Evolutionary conservation across 139 green algal species (phyloP).

Genomic region (Asterochloris sp.): DNA sequence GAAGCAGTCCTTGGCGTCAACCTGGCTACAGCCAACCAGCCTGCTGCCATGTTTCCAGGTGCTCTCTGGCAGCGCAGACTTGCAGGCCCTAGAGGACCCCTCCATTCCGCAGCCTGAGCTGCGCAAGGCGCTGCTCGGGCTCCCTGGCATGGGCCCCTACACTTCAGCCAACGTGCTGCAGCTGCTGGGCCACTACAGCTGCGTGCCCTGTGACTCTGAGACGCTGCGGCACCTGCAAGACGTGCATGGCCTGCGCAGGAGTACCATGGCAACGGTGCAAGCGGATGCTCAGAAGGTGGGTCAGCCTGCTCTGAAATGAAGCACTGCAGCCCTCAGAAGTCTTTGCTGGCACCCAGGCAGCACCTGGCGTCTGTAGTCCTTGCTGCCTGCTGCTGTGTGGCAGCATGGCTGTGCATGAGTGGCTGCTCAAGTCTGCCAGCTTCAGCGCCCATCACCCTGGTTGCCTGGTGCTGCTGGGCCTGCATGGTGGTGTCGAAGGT

Average conservation of each 20-base stretch:
- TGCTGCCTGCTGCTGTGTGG: neutral
- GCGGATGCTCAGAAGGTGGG: slow-evolving; percentile 15
- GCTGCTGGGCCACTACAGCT: slow-evolving; percentile 22
- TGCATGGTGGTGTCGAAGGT: neutral
- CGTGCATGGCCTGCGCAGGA: neutral
- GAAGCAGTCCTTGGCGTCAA: too few relatives aligned
- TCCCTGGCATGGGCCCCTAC: slow-evolving; percentile 17
- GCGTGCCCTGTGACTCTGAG: slow-evolving; percentile 18
- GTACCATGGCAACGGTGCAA: slow-evolving; percentile 6
- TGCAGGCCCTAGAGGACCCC: too few relatives aligned
- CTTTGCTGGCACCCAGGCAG: neutral
- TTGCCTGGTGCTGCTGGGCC: neutral
- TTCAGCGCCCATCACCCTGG: neutral
- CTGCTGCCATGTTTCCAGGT: too few relatives aligned
- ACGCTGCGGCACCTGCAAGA: slow-evolving; percentile 19
- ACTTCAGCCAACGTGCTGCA: slow-evolving; percentile 23
- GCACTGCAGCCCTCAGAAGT: neutral
- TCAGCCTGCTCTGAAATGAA: neutral
- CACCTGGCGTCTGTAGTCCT: neutral
- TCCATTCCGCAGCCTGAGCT: neutral
- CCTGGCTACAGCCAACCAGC: too few relatives aligned
- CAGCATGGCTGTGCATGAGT: neutral
- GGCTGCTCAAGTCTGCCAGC: neutral
- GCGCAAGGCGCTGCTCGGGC: neutral
- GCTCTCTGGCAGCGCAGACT: too few relatives aligned